These are phyloP conservation scores for Penicillium nordicum DNA, from an alignment of 2,329 filamentous ascomycete genomes.

Conservation along the genomic window DNA sequence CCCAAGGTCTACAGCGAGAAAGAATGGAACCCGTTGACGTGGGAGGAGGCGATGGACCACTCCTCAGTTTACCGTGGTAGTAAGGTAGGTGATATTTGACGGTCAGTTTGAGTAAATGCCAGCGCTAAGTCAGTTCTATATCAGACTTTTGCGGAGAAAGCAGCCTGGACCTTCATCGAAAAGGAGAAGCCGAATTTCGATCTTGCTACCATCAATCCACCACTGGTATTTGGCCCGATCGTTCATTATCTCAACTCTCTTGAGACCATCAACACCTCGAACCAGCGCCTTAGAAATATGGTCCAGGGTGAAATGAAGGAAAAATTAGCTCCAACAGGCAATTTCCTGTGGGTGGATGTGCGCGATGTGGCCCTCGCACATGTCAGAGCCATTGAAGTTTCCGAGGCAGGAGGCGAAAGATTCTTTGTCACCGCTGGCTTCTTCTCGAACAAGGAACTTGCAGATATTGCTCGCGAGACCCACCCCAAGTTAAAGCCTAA, in stretches of 20 bases:
- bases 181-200: constrained; percentile 58
- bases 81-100: constrained; percentile 43
- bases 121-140: neutral
- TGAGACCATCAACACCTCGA: constrained; percentile 68
- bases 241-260: constrained; percentile 62
- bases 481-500: constrained; percentile 43
- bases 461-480: constrained; percentile 41
- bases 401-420: constrained; percentile 45
- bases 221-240: constrained; percentile 61
- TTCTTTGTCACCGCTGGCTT: constrained; percentile 45
- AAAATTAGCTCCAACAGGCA: constrained; percentile 56
- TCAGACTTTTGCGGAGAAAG: constrained; percentile 59
- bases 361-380: constrained; percentile 50
- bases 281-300: constrained; percentile 62
- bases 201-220: constrained; percentile 60
- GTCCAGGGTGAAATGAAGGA: constrained; percentile 61
- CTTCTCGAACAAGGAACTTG: constrained; percentile 43
- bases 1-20: constrained; percentile 38
- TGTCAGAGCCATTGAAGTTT: constrained; percentile 45
- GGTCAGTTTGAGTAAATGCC: neutral
- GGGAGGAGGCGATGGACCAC: constrained; percentile 39
- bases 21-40: constrained; percentile 45
- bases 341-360: constrained; percentile 57
- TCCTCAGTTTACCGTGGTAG: constrained; percentile 47
- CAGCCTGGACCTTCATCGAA: constrained; percentile 63